A percentile compares a stretch with the other conserved stretches of the same genome.
phyloP scores from a whole-genome alignment of 78 protist species.

The Dictyostelium firmibasis region DNA sequence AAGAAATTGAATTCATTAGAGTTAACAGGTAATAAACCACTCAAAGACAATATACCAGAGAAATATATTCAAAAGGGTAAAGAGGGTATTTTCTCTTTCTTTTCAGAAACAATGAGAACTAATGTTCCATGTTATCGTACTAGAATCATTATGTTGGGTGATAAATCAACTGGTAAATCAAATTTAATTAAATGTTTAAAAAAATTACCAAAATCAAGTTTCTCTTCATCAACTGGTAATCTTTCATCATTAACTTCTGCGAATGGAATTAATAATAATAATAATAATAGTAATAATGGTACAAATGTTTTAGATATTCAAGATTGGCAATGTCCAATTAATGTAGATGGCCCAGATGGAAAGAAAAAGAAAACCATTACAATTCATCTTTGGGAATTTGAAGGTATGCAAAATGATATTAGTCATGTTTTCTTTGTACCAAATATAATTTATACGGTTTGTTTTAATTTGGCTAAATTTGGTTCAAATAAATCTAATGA shows the following conservation, averaged over 20 bases:
- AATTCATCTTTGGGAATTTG: conserved; percentile 74
- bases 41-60: conserved; percentile 54
- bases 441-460: conserved; percentile 31
- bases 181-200: conserved; percentile 58
- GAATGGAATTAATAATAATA: not conserved
- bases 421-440: conserved; percentile 57
- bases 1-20: conserved; percentile 41
- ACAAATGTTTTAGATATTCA: conserved; percentile 64
- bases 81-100: conserved; percentile 58
- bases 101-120: conserved; percentile 59
- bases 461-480: conserved; percentile 15
- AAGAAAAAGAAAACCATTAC: conserved; percentile 29
- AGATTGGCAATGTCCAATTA: conserved; percentile 45
- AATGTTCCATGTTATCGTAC: conserved; percentile 70
- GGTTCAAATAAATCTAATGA: not conserved
- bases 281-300: not conserved
- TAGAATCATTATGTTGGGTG: conserved; percentile 43
- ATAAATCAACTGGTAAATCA: conserved; percentile 48
- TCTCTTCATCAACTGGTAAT: not conserved
- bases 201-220: conserved; percentile 27
- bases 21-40: conserved; percentile 53
- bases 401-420: conserved; percentile 54
- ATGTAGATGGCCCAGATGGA: conserved; percentile 43
- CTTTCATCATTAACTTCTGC: not conserved
- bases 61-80: conserved; percentile 40